Base-by-base conservation (phyloP, 768 basidiomycete species). In the Suillus subluteus region DNA sequence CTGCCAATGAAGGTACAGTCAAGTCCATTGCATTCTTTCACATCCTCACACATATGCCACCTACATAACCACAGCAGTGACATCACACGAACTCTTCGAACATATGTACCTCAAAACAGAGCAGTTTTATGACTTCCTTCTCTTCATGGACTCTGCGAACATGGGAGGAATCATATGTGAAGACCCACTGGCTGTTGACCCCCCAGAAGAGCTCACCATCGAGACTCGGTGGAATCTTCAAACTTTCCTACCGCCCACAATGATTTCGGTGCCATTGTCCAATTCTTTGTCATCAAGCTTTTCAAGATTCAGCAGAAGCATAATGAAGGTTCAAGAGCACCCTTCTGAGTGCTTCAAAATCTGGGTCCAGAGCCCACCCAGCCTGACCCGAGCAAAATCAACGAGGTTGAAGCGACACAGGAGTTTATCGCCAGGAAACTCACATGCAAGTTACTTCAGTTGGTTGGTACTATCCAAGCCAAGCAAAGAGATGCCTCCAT, bases 71-170 rank as follows among this genome's bases (percentile, higher is more conserved):
- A 91, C 92, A 0, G 98, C 98, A 1, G 94, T 97, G 68, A 97
- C 91, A 32, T 91, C 94, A 4, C 91, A 98, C 73, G 97, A 99
- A 69, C 84, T 99, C 15, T 99, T 99, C 83, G 92, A 96, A 71
- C 95, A 98, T 67, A 83, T 99, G 37, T 91, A 91, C 74, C 85
- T 99, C 66, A 84, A 91, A 55, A 91, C 95, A 23, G 89, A 92
- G 35, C 86, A 91, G 6, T 98, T 91, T 80, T 99, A 96, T 80
- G 95, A 99, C 79, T 95, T 93, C 74, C 80, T 99, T 11, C 81
- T 98, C 35, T 97, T 94, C 85, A 95, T 99, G 95, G 98, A 99
- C 78, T 84, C 89, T 15, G 94, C 95, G 37, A 99, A 99, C 76
- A 88, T 91, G 74, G 94, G 91, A 21, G 96, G 94, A 2, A 85